Evolutionary conservation across 371 early-diverging fungal species (phyloP), one percentile per base, ranked within the genome.

Genomic region (Rhizomucor pusillus): DNA sequence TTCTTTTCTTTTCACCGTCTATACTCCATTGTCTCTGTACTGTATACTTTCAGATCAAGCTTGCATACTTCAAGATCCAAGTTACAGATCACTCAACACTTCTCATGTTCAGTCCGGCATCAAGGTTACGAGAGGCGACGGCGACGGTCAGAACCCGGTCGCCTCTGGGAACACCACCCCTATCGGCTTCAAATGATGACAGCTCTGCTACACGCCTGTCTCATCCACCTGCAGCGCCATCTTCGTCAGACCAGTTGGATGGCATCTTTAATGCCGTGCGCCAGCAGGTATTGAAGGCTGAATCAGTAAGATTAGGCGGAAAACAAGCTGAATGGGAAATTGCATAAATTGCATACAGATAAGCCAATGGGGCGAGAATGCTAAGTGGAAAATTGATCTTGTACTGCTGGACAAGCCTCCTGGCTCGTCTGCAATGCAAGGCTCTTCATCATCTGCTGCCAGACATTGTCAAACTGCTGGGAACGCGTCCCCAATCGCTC

Each of bases 311-410:
- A 24, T 24, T 19, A 37, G 43, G 36, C 47, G 35, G 47, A 45
- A 35, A 47, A 39, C 29, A 23, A 25, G 41, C 18, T 24, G 16
- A 19, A 24, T 40, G 34, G 14, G n/a, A 43, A 36, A 50, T 36
- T 47, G 49, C 51, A 54, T 63, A 24, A 34, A 54, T 23, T 3
- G 1, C 10, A 18, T 41, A 40, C 24, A 68, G 69, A 62, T 68
- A 41, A 56, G 61, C 52, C 54, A 52, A 44, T 69, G 70, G 70
- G 70, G 70, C 5, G 62, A 64, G 2, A 59, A 65, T 53, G 70
- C 70, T 1, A 65, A 63, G 50, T 69, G 70, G 70, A 65, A 69
- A 44, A 65, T 69, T 45, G 66, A 69, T 56, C 59, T 69, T 40
- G 70, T 65, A 43, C 50, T 65, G 51, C 59, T 67, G 14, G 68